Evolutionary conservation across 2,329 filamentous ascomycete species (phyloP), one percentile per base, ranked within the genome.

Genomic region (Alternaria tenuissima): DNA sequence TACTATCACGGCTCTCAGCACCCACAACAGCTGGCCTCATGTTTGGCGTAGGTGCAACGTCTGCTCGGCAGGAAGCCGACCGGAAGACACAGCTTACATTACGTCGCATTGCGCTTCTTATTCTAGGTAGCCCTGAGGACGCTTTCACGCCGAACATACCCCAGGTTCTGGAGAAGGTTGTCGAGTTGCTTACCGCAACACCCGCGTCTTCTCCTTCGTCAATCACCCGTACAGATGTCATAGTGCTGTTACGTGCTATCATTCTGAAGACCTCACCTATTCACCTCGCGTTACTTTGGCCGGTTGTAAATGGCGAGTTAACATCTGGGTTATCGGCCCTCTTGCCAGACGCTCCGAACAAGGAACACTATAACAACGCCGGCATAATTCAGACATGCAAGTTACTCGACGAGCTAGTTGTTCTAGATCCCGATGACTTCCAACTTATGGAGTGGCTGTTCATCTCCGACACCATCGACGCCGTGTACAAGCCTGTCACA

Each of bases 361-460:
- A 85, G 7, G 91, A 95, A 24, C 90, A 87, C 11, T 97, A 93
- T 79, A 92, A 87, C 72, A 91, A 92, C 66, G 81, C 88, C 3
- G 89, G 91, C 3, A 82, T 97, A 16, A 81, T 99, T 3, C 94
- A 99, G 77, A 94, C 93, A 0, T 97, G 94, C 81, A 99, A 98
- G 76, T 85, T 99, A 3, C 85, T 99, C 4, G 95, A 99, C 73
- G 83, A 93, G 20, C 84, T 99, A n/a, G 86, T 98, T 14, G 89
- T 93, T 43, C 84, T 94, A 7, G 90, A 91, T 5, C 94, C 94
- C 0, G 95, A 99, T 68, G 95, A 99, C 76, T 99, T 98, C 80
- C 95, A 98, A 78, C 86, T 98, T n/a, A 91, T 96, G 72, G 93
- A 97, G 81, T 99, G 95, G 95, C 87, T 98, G 4, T 99, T 97